Evolutionary conservation across 345 rosid species (phyloP).

Genomic region (Odontarrhena argentea): DNA sequence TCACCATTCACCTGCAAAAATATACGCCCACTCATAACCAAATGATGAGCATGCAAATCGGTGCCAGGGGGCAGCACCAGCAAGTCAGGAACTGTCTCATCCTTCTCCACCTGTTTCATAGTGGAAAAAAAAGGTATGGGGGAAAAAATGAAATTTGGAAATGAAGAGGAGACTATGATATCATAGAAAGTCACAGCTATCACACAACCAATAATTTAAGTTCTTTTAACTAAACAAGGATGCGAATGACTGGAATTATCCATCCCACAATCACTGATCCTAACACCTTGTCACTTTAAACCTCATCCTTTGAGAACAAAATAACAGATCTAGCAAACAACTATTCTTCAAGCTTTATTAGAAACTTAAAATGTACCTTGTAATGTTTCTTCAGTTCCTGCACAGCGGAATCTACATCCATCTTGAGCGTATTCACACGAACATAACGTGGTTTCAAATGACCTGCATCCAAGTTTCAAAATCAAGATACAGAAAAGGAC

Average conservation of each 20-base stretch:
- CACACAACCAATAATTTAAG: conserved; percentile 11
- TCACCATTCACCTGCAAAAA: conserved; percentile 67
- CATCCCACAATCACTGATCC: background rate
- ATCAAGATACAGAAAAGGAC: background rate
- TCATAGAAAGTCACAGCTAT: conserved; percentile 10
- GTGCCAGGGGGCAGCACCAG: conserved; percentile 73
- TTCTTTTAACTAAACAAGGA: background rate
- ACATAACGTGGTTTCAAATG: conserved; percentile 68
- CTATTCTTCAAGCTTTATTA: background rate
- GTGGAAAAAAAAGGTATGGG: background rate
- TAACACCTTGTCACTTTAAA: conserved; percentile 6
- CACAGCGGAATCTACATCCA: conserved; percentile 66
- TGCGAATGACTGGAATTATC: background rate
- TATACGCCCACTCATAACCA: conserved; percentile 70
- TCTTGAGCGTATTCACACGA: conserved; percentile 84
- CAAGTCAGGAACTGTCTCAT: conserved; percentile 71
- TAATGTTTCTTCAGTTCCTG: conserved; percentile 59
- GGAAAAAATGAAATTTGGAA: background rate
- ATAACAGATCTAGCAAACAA: conserved; percentile 20
- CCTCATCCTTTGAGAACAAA: conserved; percentile 4
- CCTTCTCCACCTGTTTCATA: conserved; percentile 65
- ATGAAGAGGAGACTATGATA: conserved; percentile 11
- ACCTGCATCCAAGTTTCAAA: conserved; percentile 51
- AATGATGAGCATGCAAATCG: conserved; percentile 84
- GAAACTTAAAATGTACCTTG: conserved; percentile 48